phyloP scores from a whole-genome alignment of 2,329 filamentous ascomycete species.

The Colletotrichum eremochloae region DNA sequence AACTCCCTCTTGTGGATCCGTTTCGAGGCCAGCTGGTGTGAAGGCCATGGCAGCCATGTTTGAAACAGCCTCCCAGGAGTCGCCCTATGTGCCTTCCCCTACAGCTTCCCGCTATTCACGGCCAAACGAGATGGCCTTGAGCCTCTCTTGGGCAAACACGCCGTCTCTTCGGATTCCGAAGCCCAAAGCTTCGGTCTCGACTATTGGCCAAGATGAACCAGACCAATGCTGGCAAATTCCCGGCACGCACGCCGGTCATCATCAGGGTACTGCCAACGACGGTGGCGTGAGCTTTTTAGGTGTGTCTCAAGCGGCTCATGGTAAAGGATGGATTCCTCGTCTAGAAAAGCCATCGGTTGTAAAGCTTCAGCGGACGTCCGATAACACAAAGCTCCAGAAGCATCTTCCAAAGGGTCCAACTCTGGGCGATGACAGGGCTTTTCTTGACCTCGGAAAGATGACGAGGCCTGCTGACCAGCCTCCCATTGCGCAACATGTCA shows the following conservation, averaged over 20 bases:
- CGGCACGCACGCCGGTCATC: background rate
- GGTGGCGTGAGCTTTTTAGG: background rate
- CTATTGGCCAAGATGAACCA: constrained; percentile 39
- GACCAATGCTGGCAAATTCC: background rate
- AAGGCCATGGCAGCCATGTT: constrained; percentile 67
- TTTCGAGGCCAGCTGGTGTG: constrained; percentile 53
- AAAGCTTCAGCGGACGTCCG: constrained; percentile 1
- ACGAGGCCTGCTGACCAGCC: constrained; percentile 53
- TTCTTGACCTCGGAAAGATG: constrained; percentile 55
- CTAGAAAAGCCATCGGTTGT: constrained; percentile 19
- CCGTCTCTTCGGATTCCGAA: constrained; percentile 43
- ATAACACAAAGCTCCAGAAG: background rate
- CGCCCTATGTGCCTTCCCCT: constrained; percentile 42
- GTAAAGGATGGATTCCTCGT: constrained; percentile 40
- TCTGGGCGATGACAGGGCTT: constrained; percentile 38
- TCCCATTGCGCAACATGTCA: constrained; percentile 55
- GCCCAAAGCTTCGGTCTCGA: constrained; percentile 42
- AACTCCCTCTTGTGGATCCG: constrained; percentile 40
- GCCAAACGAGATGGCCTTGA: constrained; percentile 18
- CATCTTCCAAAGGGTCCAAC: constrained; percentile 1
- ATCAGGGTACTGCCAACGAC: background rate
- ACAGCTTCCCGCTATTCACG: constrained; percentile 7
- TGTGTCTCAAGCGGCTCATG: background rate
- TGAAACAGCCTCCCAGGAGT: constrained; percentile 54
- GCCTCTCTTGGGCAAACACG: constrained; percentile 35